Evolutionary conservation across 495 filamentous ascomycete species (phyloP).

Genomic region (Amorphotheca resinae): DNA sequence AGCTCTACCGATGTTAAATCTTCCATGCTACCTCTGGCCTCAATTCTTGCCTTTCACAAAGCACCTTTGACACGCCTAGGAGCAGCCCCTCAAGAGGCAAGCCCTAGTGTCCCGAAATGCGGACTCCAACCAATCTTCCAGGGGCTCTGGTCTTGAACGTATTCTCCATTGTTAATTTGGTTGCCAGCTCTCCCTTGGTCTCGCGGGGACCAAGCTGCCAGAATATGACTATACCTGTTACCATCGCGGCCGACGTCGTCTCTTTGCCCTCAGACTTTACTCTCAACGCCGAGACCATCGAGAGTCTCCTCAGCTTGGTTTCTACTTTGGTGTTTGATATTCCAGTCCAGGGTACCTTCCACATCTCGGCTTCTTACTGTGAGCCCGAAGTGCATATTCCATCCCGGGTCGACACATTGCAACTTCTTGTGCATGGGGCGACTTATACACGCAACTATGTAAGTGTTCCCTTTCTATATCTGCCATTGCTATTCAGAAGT

Average conservation of each 20-base stretch:
- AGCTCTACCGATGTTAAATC: no score
- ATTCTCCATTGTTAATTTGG: no score
- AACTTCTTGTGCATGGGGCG: conserved; percentile 16
- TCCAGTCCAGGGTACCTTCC: conserved; percentile 30
- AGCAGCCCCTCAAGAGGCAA: no score
- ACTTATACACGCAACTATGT: conserved; percentile 15
- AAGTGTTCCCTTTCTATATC: neutral
- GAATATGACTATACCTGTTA: neutral
- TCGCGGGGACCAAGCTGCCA: neutral
- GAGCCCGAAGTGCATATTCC: conserved; percentile 21
- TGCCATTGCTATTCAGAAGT: neutral
- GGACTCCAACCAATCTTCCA: no score
- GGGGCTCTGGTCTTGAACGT: no score
- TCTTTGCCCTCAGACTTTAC: neutral
- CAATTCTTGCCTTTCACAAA: no score
- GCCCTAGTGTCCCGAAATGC: no score
- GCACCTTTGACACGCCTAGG: no score
- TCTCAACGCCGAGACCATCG: neutral
- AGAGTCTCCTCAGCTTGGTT: neutral
- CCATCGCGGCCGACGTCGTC: neutral
- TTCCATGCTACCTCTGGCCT: no score
- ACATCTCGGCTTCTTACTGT: conserved; percentile 37
- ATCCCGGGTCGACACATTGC: conserved; percentile 7
- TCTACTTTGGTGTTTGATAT: conserved; percentile 1
- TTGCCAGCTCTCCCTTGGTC: no score